A percentile compares a stretch with the other conserved stretches of the same genome.
Conservation (phyloP, 1,284 basidiomycete species). For the Ceratobasidium sp. region DNA sequence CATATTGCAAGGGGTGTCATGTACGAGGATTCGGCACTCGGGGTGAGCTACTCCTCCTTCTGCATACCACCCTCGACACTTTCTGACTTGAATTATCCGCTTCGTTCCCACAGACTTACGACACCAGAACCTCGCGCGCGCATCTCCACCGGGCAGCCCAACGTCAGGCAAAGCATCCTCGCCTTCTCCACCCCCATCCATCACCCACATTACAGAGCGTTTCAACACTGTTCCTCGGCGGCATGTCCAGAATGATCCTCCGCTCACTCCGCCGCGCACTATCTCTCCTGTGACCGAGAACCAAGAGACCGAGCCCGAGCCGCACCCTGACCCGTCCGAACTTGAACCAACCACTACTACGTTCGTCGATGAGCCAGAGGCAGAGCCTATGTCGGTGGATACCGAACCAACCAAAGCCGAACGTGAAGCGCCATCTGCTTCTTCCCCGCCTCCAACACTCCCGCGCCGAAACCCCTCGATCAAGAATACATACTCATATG, state of each 20-base stretch:
- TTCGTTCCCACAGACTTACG: conserved; percentile 67
- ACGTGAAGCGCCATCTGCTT: background rate
- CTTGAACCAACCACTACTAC: conserved; percentile 1
- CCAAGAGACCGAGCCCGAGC: conserved; percentile 26
- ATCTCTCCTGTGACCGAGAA: conserved; percentile 42
- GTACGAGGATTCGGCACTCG: conserved; percentile 75
- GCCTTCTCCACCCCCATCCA: conserved; percentile 47
- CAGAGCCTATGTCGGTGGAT: background rate
- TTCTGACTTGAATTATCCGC: background rate
- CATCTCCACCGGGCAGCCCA: conserved; percentile 63
- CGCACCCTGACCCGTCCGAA: conserved; percentile 8
- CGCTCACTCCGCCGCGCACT: conserved; percentile 46
- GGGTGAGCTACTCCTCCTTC: conserved; percentile 45
- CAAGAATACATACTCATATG: conserved; percentile 34
- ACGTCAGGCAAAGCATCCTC: conserved; percentile 55
- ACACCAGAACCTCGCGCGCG: conserved; percentile 67
- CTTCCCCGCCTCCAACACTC: conserved; percentile 30
- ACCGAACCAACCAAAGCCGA: background rate
- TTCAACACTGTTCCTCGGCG: conserved; percentile 47
- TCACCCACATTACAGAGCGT: conserved; percentile 35
- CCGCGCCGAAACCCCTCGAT: conserved; percentile 20
- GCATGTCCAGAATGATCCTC: conserved; percentile 45
- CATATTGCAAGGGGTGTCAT: conserved; percentile 82
- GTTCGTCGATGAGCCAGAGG: conserved; percentile 1
- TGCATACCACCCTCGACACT: background rate